phyloP scores from a whole-genome alignment of 2,329 filamentous ascomycete genomes.

The Colletotrichum sansevieriae region DNA sequence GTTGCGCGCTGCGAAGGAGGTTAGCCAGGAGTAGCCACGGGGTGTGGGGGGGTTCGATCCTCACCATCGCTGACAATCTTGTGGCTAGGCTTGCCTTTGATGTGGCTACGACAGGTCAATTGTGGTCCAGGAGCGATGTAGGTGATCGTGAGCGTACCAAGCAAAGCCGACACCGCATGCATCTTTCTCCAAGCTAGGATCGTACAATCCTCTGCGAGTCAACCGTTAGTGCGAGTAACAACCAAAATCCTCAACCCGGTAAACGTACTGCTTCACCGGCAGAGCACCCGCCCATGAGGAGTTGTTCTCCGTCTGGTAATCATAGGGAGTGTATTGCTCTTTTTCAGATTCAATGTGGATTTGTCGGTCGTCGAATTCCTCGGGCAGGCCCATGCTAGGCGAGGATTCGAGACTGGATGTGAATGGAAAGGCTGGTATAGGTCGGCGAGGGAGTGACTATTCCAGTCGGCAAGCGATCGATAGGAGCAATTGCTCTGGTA shows the following conservation, averaged over 20 bases:
- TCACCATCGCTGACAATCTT: conserved; percentile 98
- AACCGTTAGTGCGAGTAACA: conserved; percentile 37
- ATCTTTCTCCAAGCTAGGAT: conserved; percentile 97
- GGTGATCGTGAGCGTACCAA: conserved; percentile 74
- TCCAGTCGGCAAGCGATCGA: conserved; percentile 42
- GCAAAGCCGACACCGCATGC: conserved; percentile 99
- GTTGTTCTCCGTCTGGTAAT: conserved; percentile 90
- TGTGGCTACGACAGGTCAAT: conserved; percentile 74
- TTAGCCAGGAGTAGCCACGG: conserved; percentile 9
- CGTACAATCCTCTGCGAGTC: conserved; percentile 81
- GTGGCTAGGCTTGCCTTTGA: conserved; percentile 97
- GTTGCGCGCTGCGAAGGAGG: conserved; percentile 76
- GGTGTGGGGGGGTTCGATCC: conserved; percentile 55
- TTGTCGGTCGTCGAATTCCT: conserved; percentile 78
- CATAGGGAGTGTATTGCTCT: conserved; percentile 77
- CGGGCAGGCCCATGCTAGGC: conserved; percentile 78
- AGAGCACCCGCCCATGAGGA: conserved; percentile 92
- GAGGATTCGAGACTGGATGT: conserved; percentile 52
- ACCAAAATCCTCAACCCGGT: too few relatives aligned
- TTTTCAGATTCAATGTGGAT: conserved; percentile 71
- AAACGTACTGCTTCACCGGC: conserved; percentile 86
- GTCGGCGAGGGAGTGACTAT: conserved; percentile 43
- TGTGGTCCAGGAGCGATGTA: conserved; percentile 15
- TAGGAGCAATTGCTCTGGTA: conserved; percentile 45
- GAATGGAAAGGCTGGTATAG: conserved; percentile 32